These are phyloP conservation scores for Cladosporium sp. DNA, from an alignment of 2,329 filamentous ascomycete species.

Conservation along the genomic window DNA sequence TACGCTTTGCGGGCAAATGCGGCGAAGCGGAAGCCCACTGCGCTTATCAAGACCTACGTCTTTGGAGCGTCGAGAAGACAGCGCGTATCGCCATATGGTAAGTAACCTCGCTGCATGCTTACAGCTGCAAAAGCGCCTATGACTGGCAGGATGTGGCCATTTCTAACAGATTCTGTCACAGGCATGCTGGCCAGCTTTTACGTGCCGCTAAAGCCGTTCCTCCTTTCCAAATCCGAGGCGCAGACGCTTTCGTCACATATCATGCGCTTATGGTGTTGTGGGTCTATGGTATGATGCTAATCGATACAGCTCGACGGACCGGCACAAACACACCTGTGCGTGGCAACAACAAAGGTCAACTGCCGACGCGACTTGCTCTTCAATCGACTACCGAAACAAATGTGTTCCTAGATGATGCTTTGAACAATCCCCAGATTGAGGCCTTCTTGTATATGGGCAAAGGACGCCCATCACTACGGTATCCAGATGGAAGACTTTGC, in stretches of 20 bases:
- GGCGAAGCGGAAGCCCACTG: slow-evolving; percentile 28
- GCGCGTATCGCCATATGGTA: slow-evolving; percentile 27
- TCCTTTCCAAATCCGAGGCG: slow-evolving; percentile 26
- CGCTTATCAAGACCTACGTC: slow-evolving; percentile 26
- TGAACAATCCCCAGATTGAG: slow-evolving; percentile 16
- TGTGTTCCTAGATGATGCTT: slow-evolving; percentile 24
- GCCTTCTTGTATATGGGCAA: slow-evolving; percentile 23
- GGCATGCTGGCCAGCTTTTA: slow-evolving; percentile 26
- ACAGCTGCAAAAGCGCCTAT: not conserved
- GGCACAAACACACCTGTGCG: slow-evolving; percentile 15
- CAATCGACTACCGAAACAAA: not conserved
- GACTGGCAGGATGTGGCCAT: not conserved
- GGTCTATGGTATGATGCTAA: slow-evolving; percentile 28
- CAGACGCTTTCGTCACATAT: slow-evolving; percentile 26
- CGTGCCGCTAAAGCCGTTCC: slow-evolving; percentile 23
- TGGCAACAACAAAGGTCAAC: not conserved
- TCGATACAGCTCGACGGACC: slow-evolving; percentile 21
- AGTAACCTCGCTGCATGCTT: not conserved
- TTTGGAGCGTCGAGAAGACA: slow-evolving; percentile 24
- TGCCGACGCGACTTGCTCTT: not conserved
- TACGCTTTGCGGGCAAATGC: slow-evolving; percentile 29
- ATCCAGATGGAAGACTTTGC: slow-evolving; percentile 12
- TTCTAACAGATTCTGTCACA: not conserved
- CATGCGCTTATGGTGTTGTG: slow-evolving; percentile 29
- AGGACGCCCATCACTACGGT: slow-evolving; percentile 26